These are phyloP conservation scores for Blastocystis hominis DNA, from an alignment of 352 stramenopile genomes.

Conservation along the genomic window DNA sequence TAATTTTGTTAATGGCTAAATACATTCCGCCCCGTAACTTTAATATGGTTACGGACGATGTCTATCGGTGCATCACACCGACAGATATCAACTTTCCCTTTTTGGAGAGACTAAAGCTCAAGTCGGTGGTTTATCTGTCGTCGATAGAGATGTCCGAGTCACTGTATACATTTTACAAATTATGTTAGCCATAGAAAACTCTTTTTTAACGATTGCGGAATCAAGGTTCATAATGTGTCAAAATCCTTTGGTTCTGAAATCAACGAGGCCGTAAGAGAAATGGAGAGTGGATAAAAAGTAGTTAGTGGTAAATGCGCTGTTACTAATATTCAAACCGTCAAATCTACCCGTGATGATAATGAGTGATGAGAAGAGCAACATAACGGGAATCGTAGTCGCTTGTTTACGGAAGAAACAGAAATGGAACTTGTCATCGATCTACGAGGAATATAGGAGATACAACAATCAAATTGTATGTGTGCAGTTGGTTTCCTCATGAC, in stretches of 20 bases:
- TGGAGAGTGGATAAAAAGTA: conserved; percentile 73
- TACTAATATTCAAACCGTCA: conserved; percentile 75
- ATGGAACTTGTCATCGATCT: conserved; percentile 81
- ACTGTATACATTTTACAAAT: conserved; percentile 58
- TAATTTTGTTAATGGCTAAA: conserved; percentile 69
- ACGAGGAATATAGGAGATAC: conserved; percentile 81
- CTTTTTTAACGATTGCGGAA: not conserved
- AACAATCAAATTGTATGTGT: conserved; percentile 73
- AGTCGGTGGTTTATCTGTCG: conserved; percentile 80
- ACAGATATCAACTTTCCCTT: conserved; percentile 84
- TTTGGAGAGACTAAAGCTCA: conserved; percentile 76
- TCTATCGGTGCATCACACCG: conserved; percentile 77
- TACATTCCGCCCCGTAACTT: conserved; percentile 83
- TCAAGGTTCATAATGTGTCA: conserved; percentile 63
- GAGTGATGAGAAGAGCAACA: conserved; percentile 76
- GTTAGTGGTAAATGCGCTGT: conserved; percentile 76
- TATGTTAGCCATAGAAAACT: not conserved
- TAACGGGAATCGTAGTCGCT: conserved; percentile 75
- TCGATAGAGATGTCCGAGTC: conserved; percentile 74
- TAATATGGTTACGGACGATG: conserved; percentile 78
- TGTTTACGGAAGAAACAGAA: conserved; percentile 81
- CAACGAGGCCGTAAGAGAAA: conserved; percentile 67
- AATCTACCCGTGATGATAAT: conserved; percentile 81
- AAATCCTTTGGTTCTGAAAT: conserved; percentile 62
- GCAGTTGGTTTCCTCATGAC: not conserved